Percentiles rank a stretch among this genome's conserved stretches.
phyloP scores from a whole-genome alignment of 441 rosid genomes.

The Metrosideros polymorpha region DNA sequence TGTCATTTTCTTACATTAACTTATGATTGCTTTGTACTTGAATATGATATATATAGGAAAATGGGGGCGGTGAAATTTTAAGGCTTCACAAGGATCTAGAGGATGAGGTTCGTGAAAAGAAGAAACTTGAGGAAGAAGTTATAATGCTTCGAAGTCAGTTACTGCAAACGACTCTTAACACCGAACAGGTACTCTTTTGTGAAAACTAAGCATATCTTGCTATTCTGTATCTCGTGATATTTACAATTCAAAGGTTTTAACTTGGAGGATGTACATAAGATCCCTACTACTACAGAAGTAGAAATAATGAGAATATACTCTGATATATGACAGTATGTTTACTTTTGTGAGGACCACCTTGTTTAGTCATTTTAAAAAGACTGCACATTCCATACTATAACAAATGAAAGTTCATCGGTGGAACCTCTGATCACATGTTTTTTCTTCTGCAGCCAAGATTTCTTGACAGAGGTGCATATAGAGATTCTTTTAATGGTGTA shows the following conservation, averaged over 20 bases:
- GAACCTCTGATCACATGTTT: background rate
- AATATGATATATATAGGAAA: background rate
- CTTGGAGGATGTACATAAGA: background rate
- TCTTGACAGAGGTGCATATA: slow-evolving; percentile 4
- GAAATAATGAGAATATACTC: background rate
- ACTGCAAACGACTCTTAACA: slow-evolving; percentile 5
- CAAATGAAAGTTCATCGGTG: background rate
- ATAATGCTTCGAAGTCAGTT: slow-evolving; percentile 5
- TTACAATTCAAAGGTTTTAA: background rate
- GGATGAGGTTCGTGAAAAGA: background rate
- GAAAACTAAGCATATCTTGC: background rate
- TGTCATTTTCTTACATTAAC: background rate
- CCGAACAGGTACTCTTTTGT: slow-evolving; percentile 5
- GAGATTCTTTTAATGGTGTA: slow-evolving; percentile 2
- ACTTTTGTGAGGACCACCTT: background rate
- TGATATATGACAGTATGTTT: background rate
- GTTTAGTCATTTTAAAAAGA: background rate
- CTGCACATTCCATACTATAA: no score
- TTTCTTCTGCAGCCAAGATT: slow-evolving; percentile 4
- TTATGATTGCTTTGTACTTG: background rate
- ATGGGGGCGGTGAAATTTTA: slow-evolving; percentile 7
- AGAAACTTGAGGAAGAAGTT: slow-evolving; percentile 9
- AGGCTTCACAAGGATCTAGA: slow-evolving; percentile 5
- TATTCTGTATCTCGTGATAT: background rate
- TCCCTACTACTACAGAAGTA: background rate